Evolutionary conservation across 495 filamentous ascomycete species (phyloP), one percentile per base, ranked within the genome.

Genomic region (Xylaria cubensis): DNA sequence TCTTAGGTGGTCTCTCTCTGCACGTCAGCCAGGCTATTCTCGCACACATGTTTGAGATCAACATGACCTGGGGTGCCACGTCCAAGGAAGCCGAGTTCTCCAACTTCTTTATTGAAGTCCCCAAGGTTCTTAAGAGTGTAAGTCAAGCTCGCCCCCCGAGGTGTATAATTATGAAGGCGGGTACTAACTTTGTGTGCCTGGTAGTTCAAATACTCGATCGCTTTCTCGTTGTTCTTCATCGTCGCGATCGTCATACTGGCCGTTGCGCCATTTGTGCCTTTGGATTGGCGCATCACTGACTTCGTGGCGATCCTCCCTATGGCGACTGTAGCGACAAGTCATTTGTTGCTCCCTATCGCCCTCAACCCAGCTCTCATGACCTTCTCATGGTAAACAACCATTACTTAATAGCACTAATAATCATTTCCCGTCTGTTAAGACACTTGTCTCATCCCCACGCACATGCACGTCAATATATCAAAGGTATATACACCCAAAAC

Each of bases 221-320:
- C 85, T 42, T 93, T 93, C 80, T 84, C 90, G 15, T 72, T 88
- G 34, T 19, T 89, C 44, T 88, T 89, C 71, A 89, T 93, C 59
- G 82, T 79, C 13, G 89, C 81, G 66, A 94, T 94, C 86, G 82
- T 93, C 71, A 81, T 92, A 65, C 80, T 94, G 34, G 91, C 91
- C n/a, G 82, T 82, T 7, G 89, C 83, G 8, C 81, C 83, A 4
- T 93, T 92, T 72, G 81, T 93, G 2, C 91, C 91, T 3, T 82
- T 87, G 66, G 84, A 84, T 71, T 94, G 92, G 91, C 83, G 84
- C 72, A 93, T 94, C 73, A 89, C 80, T 44, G 91, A 93, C 77
- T 93, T 94, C 72, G 92, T 93, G n/a, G 92, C 92, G 46, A 94
- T 94, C 71, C 79, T 94, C 42, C 92, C 92, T 58, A 91, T 94